Evolutionary conservation across 2,329 filamentous ascomycete species (phyloP), one percentile per base, ranked within the genome.

Genomic region (Aureobasidium sp.): DNA sequence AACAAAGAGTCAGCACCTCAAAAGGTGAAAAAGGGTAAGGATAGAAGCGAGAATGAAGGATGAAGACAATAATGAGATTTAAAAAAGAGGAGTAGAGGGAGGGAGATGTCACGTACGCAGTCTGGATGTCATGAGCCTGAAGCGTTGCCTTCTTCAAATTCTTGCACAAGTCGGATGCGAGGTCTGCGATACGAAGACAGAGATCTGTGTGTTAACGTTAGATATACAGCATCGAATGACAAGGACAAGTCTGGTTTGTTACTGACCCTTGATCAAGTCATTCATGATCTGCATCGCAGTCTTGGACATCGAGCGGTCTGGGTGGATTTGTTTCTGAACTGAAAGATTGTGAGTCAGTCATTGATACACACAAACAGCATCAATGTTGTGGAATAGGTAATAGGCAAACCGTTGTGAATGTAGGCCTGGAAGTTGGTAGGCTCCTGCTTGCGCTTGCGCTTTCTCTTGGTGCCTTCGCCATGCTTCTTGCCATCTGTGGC

Each of bases 401-500:
- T 12, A 25, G 27, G 36, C 47, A 17, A 34, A 61, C 57, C 37
- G 17, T 25, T 61, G 27, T 8, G 12, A 27, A 61, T 52, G 57
- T 61, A 61, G 1, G 25, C 17, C 1, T 22, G 2, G 20, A 51
- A 61, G 47, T 25, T 44, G 14, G 55, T 17, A 20, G n/a, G 20
- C 5, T 58, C 55, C 1, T 5, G n/a, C 34, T 51, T 41, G 57
- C 29, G n/a, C 25, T 45, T 45, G 4, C n/a, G 48, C 37, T 52
- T 44, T 37, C 36, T 61, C 56, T 59, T 37, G 14, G 1, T 57
- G 2, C 14, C 42, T 2, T 49, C 47, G 29, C 7, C 15, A 25
- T 29, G 20, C 5, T 55, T 61, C 63, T 67, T 60, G 51, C 59
- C 56, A 76, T 45, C 58, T 81, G 86, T 66, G 91, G 83, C 68